These are phyloP conservation scores for Candida boleticola DNA, from an alignment of 805 yeast species.

Conservation along the genomic window DNA sequence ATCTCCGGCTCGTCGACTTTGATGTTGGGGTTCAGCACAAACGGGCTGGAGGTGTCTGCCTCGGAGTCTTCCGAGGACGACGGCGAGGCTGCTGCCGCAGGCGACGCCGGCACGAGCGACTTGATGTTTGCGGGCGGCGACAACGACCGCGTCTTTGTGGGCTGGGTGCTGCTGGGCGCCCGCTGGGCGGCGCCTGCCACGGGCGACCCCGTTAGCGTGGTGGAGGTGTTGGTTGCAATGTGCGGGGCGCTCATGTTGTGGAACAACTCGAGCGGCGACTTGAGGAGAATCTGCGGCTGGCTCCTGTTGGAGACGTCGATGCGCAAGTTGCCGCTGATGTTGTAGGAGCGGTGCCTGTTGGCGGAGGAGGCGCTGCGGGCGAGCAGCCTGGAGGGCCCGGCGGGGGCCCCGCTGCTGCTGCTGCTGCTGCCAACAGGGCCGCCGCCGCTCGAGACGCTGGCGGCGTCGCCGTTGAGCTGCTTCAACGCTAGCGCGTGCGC, in stretches of 20 bases:
- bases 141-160: not conserved
- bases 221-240: not conserved
- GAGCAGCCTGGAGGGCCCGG: too few species aligned
- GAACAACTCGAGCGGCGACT: not conserved
- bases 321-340: not conserved
- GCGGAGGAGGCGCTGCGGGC: not conserved
- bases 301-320: not conserved
- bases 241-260: not conserved
- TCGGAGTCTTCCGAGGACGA: not conserved
- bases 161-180: too few species aligned
- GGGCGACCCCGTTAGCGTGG: not conserved
- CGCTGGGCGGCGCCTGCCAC: too few species aligned
- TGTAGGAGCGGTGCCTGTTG: not conserved
- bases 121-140: not conserved
- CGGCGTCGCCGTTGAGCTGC: not conserved
- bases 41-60: constrained; percentile 14
- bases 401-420: too few species aligned
- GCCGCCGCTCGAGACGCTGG: not conserved
- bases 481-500: not conserved
- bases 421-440: not conserved
- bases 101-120: not conserved
- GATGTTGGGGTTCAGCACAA: constrained; percentile 16
- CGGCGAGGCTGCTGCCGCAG: not conserved
- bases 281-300: not conserved
- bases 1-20: not conserved